These are phyloP conservation scores for Chaetomium sp. DNA, from an alignment of 2,329 filamentous ascomycete genomes.

Conservation along the genomic window DNA sequence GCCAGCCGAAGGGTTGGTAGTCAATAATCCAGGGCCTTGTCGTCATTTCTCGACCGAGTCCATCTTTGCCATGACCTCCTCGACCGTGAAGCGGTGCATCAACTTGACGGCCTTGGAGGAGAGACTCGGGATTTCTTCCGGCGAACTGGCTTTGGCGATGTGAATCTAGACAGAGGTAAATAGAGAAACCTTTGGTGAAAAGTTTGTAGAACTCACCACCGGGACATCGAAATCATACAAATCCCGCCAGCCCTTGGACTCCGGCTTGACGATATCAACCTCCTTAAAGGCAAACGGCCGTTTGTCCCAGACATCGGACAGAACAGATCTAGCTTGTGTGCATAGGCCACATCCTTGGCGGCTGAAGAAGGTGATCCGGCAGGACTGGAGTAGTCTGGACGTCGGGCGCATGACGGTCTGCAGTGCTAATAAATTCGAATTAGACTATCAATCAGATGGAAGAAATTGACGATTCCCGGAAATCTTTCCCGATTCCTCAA, in stretches of 20 bases:
- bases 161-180: conserved; percentile 42
- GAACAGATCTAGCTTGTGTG: conserved; percentile 57
- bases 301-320: conserved; percentile 61
- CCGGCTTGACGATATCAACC: conserved; percentile 60
- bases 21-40: conserved; percentile 31
- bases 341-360: conserved; percentile 67
- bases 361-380: conserved; percentile 69
- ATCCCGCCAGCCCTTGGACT: conserved; percentile 59
- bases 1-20: conserved; percentile 21
- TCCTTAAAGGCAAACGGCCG: conserved; percentile 64
- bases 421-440: not conserved
- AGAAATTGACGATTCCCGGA: too few relatives aligned
- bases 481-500: too few relatives aligned
- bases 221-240: conserved; percentile 78
- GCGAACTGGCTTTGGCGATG: conserved; percentile 50
- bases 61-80: conserved; percentile 63
- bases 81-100: conserved; percentile 68
- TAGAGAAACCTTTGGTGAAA: not conserved
- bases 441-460: too few relatives aligned
- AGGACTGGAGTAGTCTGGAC: conserved; percentile 44
- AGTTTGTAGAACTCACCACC: conserved; percentile 48
- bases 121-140: conserved; percentile 46
- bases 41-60: conserved; percentile 43
- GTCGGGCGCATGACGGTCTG: conserved; percentile 44
- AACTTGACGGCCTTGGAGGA: conserved; percentile 59